Evolutionary conservation across 225 moss, liverwort and hornwort genomes (phyloP).

Genomic region (Antitrichia curtipendula): DNA sequence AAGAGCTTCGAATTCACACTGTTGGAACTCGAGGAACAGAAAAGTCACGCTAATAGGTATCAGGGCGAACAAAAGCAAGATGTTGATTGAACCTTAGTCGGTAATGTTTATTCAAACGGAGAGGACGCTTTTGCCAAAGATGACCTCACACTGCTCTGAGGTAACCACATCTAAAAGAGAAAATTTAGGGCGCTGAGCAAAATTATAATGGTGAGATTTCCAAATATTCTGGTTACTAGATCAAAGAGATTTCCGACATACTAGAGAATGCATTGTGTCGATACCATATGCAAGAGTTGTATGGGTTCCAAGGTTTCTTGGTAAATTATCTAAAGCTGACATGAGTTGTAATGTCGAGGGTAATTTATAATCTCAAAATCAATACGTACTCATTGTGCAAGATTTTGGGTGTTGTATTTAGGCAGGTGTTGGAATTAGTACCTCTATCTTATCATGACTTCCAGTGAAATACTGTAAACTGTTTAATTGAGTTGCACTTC

Average conservation of each 20-base stretch:
- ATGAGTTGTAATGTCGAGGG: neutral
- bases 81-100: neutral
- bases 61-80: neutral
- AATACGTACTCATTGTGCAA: neutral
- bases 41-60: neutral
- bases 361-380: neutral
- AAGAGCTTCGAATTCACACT: neutral
- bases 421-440: neutral
- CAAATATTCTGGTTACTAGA: neutral
- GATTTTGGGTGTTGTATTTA: neutral
- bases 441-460: neutral
- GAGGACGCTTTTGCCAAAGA: neutral
- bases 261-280: neutral
- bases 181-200: neutral
- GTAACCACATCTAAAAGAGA: neutral
- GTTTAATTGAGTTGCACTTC: neutral
- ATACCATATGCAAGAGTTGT: neutral
- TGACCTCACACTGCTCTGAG: neutral
- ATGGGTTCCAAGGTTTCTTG: neutral
- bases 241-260: neutral
- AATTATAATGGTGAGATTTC: neutral
- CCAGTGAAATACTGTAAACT: neutral
- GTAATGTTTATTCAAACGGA: neutral
- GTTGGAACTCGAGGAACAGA: neutral
- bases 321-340: neutral